A percentile compares a stretch with the other conserved stretches of the same genome.
These are phyloP conservation scores for Exophiala aquamarina DNA, from an alignment of 2,329 filamentous ascomycete species.

Conservation along the genomic window DNA sequence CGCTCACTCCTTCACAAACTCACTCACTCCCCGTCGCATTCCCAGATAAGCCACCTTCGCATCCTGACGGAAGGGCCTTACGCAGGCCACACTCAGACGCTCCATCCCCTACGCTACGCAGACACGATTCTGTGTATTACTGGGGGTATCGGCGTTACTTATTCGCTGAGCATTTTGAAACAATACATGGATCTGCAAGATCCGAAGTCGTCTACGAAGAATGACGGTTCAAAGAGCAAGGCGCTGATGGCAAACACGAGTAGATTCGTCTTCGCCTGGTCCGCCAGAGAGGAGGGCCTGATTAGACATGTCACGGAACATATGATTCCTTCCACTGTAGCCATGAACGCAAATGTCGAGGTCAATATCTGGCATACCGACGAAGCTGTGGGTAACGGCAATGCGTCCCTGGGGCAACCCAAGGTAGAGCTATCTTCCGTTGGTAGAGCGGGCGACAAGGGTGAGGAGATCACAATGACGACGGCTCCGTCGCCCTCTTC, in stretches of 20 bases:
- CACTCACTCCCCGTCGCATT: background rate
- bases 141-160: slow-evolving; percentile 39
- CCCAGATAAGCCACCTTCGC: background rate
- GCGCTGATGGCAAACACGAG: background rate
- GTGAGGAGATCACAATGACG: too few species aligned
- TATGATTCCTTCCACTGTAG: slow-evolving; percentile 1
- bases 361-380: slow-evolving; percentile 1
- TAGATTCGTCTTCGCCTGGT: slow-evolving; percentile 16
- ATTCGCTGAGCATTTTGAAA: slow-evolving; percentile 6
- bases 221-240: background rate
- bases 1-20: background rate
- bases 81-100: slow-evolving; percentile 9
- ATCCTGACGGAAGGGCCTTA: slow-evolving; percentile 17
- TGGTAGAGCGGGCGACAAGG: too few species aligned
- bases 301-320: slow-evolving; percentile 3
- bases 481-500: too few species aligned
- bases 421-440: background rate
- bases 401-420: background rate
- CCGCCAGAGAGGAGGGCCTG: slow-evolving; percentile 10
- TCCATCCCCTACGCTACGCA: slow-evolving; percentile 4
- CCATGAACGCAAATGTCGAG: background rate
- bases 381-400: slow-evolving; percentile 1
- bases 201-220: background rate
- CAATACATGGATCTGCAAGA: slow-evolving; percentile 8
- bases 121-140: slow-evolving; percentile 37